Base-by-base conservation (phyloP, 495 filamentous ascomycete genomes). In the Bathelium albidoporum region DNA sequence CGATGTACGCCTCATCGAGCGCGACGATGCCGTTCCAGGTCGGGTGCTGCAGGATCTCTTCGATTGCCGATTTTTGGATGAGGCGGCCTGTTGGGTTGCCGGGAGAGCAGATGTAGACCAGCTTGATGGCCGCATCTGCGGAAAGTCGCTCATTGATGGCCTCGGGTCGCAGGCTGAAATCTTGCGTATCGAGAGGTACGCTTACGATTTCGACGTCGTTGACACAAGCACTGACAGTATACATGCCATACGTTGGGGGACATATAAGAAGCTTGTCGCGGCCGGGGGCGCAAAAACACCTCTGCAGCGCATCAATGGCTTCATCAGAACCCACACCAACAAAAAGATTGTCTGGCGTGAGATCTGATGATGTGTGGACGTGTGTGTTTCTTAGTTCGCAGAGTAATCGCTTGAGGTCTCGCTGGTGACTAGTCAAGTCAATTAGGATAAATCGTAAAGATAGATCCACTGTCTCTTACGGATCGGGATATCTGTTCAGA, bases 171-270 rank as follows among this genome's bases (percentile, higher is more conserved):
- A 95, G 76, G 43, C 75, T 79, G 75, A 97, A 97, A 36, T 82
- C 78, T 31, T 71, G 59, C 5, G 74, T 74, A 65, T 86, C 77
- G n/a, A 97, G 77, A 1, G 90, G 89, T 20, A 97, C 86, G 71
- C 88, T 89, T 69, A 95, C 87, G 9, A 97, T 81, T 18, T 81
- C 82, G 28, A 98, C 76, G 69, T 97, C 95, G 76, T 98, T 98
- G 64, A 95, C 86, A 69, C 92, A 86, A 0, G 95, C 94, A 58
- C 89, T 94, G 20, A 97, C 94, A 26, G 83, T 80, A 77, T 98
- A 97, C 94, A 98, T 98, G 70, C 94, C 94, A 76, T 98, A 98
- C 0, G 94, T 98, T 0, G 95, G 94, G 24, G 94, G 94, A 71
- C 91, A 97, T 29, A 89, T 91, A 14, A 98, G 82, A 73, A 97